These are phyloP conservation scores for Panellus pusillus DNA, from an alignment of 768 basidiomycete genomes.

Conservation along the genomic window DNA sequence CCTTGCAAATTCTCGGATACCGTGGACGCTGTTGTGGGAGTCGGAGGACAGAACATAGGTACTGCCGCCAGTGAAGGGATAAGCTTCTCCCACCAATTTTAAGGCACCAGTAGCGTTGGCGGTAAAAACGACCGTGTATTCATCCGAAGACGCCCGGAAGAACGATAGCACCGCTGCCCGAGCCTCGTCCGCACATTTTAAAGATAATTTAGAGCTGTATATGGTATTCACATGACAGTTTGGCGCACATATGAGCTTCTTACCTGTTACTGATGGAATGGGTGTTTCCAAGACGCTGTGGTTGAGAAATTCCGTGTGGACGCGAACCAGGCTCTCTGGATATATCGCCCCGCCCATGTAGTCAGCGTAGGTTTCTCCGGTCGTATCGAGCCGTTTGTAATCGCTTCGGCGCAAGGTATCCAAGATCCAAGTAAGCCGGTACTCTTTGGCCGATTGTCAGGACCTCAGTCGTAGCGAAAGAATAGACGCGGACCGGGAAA, in stretches of 20 bases:
- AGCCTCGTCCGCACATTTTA: constrained; percentile 66
- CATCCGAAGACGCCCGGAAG: constrained; percentile 65
- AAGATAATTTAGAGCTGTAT: constrained; percentile 67
- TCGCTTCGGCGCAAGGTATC: constrained; percentile 67
- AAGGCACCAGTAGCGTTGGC: constrained; percentile 77
- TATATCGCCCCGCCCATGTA: constrained; percentile 86
- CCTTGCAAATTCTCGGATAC: constrained; percentile 71
- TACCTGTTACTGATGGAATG: constrained; percentile 83
- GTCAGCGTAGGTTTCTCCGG: constrained; percentile 77
- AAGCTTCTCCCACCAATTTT: constrained; percentile 81
- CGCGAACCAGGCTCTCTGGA: constrained; percentile 72
- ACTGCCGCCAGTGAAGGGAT: constrained; percentile 62
- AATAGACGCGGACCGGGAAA: constrained; percentile 23
- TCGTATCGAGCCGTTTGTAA: constrained; percentile 56
- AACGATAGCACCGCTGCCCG: constrained; percentile 72
- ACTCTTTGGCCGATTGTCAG: constrained; percentile 46
- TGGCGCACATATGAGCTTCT: constrained; percentile 20
- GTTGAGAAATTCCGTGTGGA: constrained; percentile 69
- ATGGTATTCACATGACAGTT: constrained; percentile 12
- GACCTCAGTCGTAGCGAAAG: constrained; percentile 32
- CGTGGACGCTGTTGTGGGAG: constrained; percentile 84
- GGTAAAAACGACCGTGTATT: constrained; percentile 82
- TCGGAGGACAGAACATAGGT: constrained; percentile 70
- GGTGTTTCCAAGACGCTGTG: constrained; percentile 71
- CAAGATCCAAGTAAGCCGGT: constrained; percentile 67